These are phyloP conservation scores for Botrytis paeoniae DNA, from an alignment of 2,329 filamentous ascomycete species.

Conservation along the genomic window DNA sequence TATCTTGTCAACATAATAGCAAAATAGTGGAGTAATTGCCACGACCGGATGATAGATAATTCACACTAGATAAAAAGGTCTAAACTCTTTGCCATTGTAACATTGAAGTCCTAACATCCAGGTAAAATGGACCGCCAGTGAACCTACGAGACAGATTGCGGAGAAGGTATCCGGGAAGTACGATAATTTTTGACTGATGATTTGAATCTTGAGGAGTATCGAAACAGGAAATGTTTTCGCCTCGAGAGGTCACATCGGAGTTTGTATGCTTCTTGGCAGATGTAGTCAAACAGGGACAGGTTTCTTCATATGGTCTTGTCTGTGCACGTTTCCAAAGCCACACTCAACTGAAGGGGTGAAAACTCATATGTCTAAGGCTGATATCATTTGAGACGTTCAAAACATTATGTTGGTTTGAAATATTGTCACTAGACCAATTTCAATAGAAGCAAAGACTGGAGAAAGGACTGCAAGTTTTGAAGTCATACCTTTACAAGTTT, in stretches of 20 bases:
- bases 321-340: constrained; percentile 20
- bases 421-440: constrained; percentile 5
- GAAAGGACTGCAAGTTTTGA: neutral
- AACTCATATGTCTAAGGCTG: neutral
- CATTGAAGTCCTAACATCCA: constrained; percentile 1
- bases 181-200: neutral
- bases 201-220: neutral
- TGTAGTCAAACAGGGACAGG: constrained; percentile 17
- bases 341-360: neutral
- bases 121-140: neutral
- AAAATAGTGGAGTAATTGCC: constrained; percentile 3
- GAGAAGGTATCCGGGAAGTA: neutral
- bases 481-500: neutral
- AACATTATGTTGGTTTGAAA: constrained; percentile 2
- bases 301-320: constrained; percentile 12
- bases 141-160: constrained; percentile 7
- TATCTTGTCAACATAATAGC: neutral
- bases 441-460: neutral
- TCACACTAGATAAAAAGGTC: too few relatives aligned
- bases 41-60: neutral
- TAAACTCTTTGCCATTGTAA: neutral
- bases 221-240: constrained; percentile 17
- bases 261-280: constrained; percentile 11
- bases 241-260: constrained; percentile 3
- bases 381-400: neutral